Conservation (phyloP, 78 protist species). For the Mastigamoeba balamuthi region DNA sequence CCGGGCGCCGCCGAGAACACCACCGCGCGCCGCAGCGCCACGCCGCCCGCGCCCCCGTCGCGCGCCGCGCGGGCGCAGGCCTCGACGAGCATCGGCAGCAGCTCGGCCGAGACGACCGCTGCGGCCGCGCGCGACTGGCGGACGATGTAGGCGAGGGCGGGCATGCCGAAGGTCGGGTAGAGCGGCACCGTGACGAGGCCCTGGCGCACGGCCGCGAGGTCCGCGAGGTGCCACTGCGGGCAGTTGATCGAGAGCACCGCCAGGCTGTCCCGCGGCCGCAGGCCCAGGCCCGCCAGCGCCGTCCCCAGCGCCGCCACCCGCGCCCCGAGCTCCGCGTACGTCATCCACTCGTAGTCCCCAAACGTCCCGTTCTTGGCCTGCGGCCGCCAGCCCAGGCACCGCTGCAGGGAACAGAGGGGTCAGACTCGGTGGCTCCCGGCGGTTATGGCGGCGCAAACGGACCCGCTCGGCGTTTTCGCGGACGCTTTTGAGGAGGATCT, state of each 20-base stretch:
- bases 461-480: too few relatives aligned
- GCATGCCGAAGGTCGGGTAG: slow-evolving; percentile 44
- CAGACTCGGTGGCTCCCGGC: too few relatives aligned
- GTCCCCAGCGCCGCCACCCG: too few relatives aligned
- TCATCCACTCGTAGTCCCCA: too few relatives aligned
- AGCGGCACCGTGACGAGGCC: slow-evolving; percentile 28
- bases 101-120: slow-evolving; percentile 25
- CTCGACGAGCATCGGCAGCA: neutral
- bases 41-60: neutral
- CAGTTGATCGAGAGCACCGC: slow-evolving; percentile 54
- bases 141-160: slow-evolving; percentile 50
- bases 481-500: too few relatives aligned
- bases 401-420: too few relatives aligned
- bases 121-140: slow-evolving; percentile 29
- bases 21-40: neutral
- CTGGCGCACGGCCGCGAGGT: slow-evolving; percentile 23
- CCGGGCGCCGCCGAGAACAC: neutral
- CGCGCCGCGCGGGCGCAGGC: neutral
- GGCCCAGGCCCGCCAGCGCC: too few relatives aligned
- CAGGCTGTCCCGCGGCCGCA: slow-evolving; percentile 23
- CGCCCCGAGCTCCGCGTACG: too few relatives aligned
- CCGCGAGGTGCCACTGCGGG: slow-evolving; percentile 60
- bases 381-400: too few relatives aligned
- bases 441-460: too few relatives aligned
- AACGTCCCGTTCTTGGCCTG: too few relatives aligned